Evolutionary conservation across 1,284 basidiomycete species (phyloP).

Genomic region (Tylopilus sp.): DNA sequence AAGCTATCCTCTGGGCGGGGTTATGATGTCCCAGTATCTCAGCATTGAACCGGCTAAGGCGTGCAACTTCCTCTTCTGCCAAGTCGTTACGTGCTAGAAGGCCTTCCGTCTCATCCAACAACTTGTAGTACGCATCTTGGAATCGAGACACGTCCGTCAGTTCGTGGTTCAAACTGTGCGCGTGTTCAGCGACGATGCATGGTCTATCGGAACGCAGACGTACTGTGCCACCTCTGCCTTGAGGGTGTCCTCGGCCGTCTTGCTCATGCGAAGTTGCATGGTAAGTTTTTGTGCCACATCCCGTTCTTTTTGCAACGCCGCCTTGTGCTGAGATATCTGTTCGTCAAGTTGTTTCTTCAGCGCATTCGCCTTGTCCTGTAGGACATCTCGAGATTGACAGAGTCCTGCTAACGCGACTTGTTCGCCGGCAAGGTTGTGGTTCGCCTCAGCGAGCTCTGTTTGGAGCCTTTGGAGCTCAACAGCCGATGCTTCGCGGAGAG

Average conservation of each 20-base stretch:
- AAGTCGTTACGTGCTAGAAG: constrained; percentile 66
- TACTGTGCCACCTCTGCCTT: constrained; percentile 61
- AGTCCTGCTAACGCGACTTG: constrained; percentile 18
- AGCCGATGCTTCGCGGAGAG: constrained; percentile 39
- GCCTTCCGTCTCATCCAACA: constrained; percentile 59
- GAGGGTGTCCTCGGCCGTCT: constrained; percentile 60
- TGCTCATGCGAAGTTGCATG: constrained; percentile 47
- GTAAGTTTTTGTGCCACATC: constrained; percentile 47
- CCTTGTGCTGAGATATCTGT: constrained; percentile 30
- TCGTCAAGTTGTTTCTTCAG: constrained; percentile 28
- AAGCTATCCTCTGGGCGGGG: constrained; percentile 69
- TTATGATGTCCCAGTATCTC: constrained; percentile 73
- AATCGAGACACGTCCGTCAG: constrained; percentile 58
- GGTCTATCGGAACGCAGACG: constrained; percentile 23
- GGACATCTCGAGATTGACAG: constrained; percentile 26
- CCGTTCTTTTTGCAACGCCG: constrained; percentile 47
- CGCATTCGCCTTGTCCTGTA: constrained; percentile 28
- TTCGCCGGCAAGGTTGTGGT: constrained; percentile 26
- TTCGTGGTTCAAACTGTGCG: constrained; percentile 50
- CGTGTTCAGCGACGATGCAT: background rate
- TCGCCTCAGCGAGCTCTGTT: constrained; percentile 34
- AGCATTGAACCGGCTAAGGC: constrained; percentile 70
- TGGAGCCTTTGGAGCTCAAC: constrained; percentile 39
- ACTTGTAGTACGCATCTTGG: constrained; percentile 60
- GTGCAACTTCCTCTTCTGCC: constrained; percentile 66